Base-by-base conservation (phyloP, 2,329 filamentous ascomycete species). In the Blastomyces percursus region DNA sequence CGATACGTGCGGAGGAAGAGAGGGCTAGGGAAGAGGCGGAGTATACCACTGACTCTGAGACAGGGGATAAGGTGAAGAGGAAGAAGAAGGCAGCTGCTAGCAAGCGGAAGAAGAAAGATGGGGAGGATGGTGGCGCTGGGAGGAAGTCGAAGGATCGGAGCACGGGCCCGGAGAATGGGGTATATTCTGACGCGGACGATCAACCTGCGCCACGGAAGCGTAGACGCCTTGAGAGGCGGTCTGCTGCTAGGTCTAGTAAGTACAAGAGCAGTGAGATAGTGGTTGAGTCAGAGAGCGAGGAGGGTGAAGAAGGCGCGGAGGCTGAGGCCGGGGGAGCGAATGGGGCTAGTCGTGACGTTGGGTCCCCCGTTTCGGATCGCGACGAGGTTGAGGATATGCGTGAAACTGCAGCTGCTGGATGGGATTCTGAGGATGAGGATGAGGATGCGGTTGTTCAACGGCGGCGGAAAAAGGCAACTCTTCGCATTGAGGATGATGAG, bases 251-350 rank as follows among this genome's bases (percentile, higher is more conserved):
- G 69, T 71, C 67, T 69, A 69, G 74, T 73, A 95, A 96, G 76
- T 96, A 84, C 81, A 96, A 96, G 82, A 92, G 88, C 59, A 86
- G 84, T 1, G 91, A 96, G 75, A 84, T 91, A 65, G 86, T 96
- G 35, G 87, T 90, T 54, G 89, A 93, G 66, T 90, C 87, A 64
- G 87, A 89, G 66, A 84, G 83, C 19, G 83, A 83, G 14, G 81
- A 80, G 2, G 60, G 48, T 21, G 59, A 44, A 46, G 60, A 74
- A 32, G 74, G 75, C 51, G 73, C 67, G 21, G 69, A 69, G 8
- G 69, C 64, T 57, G 68, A 65, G 9, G 71, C 60, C 11, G 51
- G 54, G 12, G 56, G 52, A 12, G 51, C 63, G 14, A 38, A 60
- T 46, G 55, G 56, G 38, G 40, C 48, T 38, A 52, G 27, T 51